These are phyloP conservation scores for Striga asiatica DNA, from an alignment of 257 asterid genomes.

Conservation along the genomic window DNA sequence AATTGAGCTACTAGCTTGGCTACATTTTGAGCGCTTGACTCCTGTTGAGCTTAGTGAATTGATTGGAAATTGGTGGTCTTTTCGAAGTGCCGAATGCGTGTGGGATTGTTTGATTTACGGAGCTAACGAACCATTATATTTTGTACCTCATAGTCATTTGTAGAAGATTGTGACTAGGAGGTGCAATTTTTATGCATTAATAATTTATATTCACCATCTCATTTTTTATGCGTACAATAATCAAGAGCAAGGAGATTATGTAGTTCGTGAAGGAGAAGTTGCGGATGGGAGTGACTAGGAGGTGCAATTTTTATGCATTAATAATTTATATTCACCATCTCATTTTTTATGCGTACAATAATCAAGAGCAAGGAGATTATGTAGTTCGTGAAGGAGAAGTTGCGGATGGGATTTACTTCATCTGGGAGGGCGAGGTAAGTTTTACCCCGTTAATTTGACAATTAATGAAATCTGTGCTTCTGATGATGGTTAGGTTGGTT, in stretches of 20 bases:
- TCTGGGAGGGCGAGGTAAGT: constrained; percentile 87
- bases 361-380: constrained; percentile 63
- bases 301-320: too few relatives aligned
- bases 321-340: constrained; percentile 2
- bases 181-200: too few relatives aligned
- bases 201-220: constrained; percentile 13
- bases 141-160: too few relatives aligned
- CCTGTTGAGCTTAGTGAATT: not conserved
- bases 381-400: constrained; percentile 73
- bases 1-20: not conserved
- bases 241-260: constrained; percentile 65
- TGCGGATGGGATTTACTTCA: constrained; percentile 69
- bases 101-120: not conserved
- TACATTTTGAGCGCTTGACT: not conserved
- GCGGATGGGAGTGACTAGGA: constrained; percentile 77
- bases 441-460: constrained; percentile 12
- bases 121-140: not conserved
- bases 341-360: not conserved
- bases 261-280: constrained; percentile 70
- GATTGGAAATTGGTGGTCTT: not conserved
- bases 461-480: not conserved
- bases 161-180: too few relatives aligned
- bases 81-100: too few relatives aligned
- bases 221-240: not conserved
- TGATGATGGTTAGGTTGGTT: not conserved